phyloP scores from a whole-genome alignment of 2,329 filamentous ascomycete genomes.

The Gyromitra esculenta region DNA sequence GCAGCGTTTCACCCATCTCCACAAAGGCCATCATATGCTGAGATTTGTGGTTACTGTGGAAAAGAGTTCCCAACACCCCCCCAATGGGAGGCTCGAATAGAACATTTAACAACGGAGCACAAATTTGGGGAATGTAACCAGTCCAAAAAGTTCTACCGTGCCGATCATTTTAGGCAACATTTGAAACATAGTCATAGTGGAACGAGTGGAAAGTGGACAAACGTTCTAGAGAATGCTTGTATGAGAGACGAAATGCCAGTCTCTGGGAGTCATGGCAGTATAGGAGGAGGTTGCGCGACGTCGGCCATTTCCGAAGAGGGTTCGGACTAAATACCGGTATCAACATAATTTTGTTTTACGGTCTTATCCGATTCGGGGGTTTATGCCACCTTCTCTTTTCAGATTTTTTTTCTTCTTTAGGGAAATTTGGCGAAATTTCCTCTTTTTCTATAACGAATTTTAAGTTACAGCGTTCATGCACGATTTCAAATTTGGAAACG shows the following conservation, averaged over 20 bases:
- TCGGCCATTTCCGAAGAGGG: conserved; percentile 51
- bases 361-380: conserved; percentile 30
- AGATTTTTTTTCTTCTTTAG: conserved; percentile 34
- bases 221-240: conserved; percentile 95
- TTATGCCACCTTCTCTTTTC: conserved; percentile 31
- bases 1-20: conserved; percentile 87
- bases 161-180: conserved; percentile 97
- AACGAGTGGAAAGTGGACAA: conserved; percentile 98
- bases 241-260: conserved; percentile 73
- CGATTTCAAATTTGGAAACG: conserved; percentile 42
- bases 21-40: conserved; percentile 69
- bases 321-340: conserved; percentile 41
- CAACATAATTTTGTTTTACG: conserved; percentile 21
- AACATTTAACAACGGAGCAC: conserved; percentile 88
- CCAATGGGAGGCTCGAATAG: conserved; percentile 86
- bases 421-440: conserved; percentile 32
- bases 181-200: conserved; percentile 97
- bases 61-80: conserved; percentile 88
- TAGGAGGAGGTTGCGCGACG: conserved; percentile 42
- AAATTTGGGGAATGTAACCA: conserved; percentile 99
- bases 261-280: conserved; percentile 34
- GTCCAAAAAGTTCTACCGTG: conserved; percentile 96
- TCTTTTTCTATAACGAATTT: conserved; percentile 32
- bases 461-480: conserved; percentile 29
- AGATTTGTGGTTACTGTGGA: conserved; percentile 94